Conservation (phyloP, 768 basidiomycete genomes). For the Kockovaella imperatae region DNA sequence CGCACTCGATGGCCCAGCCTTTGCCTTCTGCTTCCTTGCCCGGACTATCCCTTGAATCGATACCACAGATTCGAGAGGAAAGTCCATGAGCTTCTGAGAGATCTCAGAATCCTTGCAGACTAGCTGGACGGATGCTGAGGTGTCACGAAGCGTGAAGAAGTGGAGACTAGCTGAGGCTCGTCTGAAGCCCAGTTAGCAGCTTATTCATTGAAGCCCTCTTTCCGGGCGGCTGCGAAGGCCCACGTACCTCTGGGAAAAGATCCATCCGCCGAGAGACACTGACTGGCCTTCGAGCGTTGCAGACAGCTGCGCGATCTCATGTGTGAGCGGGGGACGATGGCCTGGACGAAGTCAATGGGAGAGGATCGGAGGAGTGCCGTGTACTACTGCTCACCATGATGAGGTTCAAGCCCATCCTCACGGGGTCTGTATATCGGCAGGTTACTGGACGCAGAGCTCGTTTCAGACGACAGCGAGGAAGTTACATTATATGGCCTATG, state of each 20-base stretch:
- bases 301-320: constrained; percentile 58
- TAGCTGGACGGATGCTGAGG: constrained; percentile 69
- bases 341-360: constrained; percentile 15
- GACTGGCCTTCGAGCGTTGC: constrained; percentile 51
- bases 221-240: not conserved
- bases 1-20: constrained; percentile 2
- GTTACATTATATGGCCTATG: too few species aligned
- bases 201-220: not conserved
- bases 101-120: constrained; percentile 45
- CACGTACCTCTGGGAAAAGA: constrained; percentile 69
- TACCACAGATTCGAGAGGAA: constrained; percentile 72
- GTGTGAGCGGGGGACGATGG: constrained; percentile 48
- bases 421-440: too few species aligned
- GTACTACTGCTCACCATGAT: constrained; percentile 1
- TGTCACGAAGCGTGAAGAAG: constrained; percentile 80
- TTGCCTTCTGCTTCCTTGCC: constrained; percentile 42
- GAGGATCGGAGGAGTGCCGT: too few species aligned
- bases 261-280: constrained; percentile 73
- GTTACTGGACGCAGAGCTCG: too few species aligned
- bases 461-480: too few species aligned
- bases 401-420: not conserved
- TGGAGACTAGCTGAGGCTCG: constrained; percentile 50
- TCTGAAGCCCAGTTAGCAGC: not conserved
- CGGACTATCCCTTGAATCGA: constrained; percentile 66
- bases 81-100: constrained; percentile 52